phyloP scores from a whole-genome alignment of 2,329 filamentous ascomycete genomes.

The Neopestalotiopsis clavispora region DNA sequence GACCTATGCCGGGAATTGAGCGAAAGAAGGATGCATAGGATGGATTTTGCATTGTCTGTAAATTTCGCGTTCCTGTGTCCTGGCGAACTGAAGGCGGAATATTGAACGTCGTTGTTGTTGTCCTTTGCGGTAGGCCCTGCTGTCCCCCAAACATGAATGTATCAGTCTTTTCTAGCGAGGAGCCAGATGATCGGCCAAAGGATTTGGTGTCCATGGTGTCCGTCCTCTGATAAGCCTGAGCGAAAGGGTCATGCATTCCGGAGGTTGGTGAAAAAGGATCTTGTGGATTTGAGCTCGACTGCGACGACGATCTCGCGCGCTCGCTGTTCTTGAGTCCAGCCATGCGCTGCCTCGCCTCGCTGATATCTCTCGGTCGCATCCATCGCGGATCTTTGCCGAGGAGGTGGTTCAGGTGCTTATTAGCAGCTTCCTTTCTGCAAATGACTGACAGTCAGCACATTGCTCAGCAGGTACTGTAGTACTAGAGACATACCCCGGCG shows the following conservation, averaged over 20 bases:
- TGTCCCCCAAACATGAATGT: conserved; percentile 3
- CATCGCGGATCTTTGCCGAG: conserved; percentile 65
- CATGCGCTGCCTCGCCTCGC: conserved; percentile 58
- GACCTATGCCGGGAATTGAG: conserved; percentile 30
- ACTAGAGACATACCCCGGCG: conserved; percentile 47
- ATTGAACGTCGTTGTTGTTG: neutral
- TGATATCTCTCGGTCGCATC: conserved; percentile 55
- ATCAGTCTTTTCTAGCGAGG: conserved; percentile 27
- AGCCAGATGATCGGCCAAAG: conserved; percentile 27
- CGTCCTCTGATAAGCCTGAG: too few species aligned
- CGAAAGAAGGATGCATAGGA: conserved; percentile 16
- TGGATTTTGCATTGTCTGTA: conserved; percentile 18
- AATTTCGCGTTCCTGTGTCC: conserved; percentile 17
- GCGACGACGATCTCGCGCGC: conserved; percentile 33
- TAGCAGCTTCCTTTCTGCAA: conserved; percentile 59
- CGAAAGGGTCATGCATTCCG: conserved; percentile 22
- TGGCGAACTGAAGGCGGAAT: neutral
- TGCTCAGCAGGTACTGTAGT: neutral
- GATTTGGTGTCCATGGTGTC: conserved; percentile 28
- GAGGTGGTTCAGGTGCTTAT: conserved; percentile 61
- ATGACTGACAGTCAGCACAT: conserved; percentile 22
- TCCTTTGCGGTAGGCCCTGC: neutral
- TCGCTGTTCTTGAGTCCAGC: conserved; percentile 40
- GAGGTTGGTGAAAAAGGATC: neutral
- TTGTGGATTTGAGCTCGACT: neutral